A percentile compares a stretch with the other conserved stretches of the same genome.
Evolutionary conservation across 2,329 filamentous ascomycete species (phyloP).

Genomic region (Penicillium sp.): DNA sequence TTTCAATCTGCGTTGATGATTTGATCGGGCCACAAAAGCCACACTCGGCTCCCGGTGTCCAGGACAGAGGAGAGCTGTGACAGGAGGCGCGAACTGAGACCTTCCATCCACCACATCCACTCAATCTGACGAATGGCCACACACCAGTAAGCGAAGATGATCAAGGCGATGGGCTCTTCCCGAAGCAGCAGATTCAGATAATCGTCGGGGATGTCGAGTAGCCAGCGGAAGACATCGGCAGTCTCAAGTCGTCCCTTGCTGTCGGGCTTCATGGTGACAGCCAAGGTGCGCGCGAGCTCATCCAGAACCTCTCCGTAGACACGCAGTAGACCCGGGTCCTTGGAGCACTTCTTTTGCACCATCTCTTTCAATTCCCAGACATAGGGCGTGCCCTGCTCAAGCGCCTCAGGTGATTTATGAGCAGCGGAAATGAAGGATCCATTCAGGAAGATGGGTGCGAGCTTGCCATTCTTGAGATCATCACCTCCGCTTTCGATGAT

Average conservation of each 20-base stretch:
- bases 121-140: conserved; percentile 15
- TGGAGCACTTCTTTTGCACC: conserved; percentile 4
- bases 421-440: neutral
- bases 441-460: conserved; percentile 19
- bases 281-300: conserved; percentile 14
- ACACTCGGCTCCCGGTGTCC: conserved; percentile 9
- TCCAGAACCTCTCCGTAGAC: conserved; percentile 17
- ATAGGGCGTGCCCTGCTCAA: conserved; percentile 7
- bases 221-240: conserved; percentile 24
- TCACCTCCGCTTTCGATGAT: conserved; percentile 33
- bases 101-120: conserved; percentile 24
- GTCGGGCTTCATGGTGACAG: conserved; percentile 3
- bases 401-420: neutral
- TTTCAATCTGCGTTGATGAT: neutral
- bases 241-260: conserved; percentile 13
- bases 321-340: neutral
- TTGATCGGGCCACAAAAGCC: conserved; percentile 19
- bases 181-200: conserved; percentile 8
- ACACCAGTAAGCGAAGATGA: conserved; percentile 21
- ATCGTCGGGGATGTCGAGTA: conserved; percentile 16
- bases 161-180: conserved; percentile 11
- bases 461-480: conserved; percentile 13
- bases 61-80: conserved; percentile 12
- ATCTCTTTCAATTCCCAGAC: conserved; percentile 15
- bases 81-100: conserved; percentile 14